A percentile compares a stretch with the other conserved stretches of the same genome.
Conservation (phyloP, 345 rosid genomes). For the Citrus reticulata region DNA sequence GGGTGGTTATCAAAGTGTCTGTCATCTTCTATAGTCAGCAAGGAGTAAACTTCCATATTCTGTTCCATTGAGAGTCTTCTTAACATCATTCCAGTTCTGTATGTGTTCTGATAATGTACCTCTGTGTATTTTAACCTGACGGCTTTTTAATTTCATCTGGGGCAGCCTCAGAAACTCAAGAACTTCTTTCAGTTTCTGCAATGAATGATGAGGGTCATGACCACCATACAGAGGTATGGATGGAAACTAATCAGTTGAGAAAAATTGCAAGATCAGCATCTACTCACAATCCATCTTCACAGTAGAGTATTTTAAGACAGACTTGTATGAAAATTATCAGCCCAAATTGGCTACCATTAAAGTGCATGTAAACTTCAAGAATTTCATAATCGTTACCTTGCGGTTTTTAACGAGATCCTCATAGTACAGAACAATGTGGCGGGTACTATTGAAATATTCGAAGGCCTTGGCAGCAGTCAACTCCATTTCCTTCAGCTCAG, state of each 20-base stretch:
- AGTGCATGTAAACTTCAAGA: background rate
- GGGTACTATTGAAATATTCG: conserved; percentile 62
- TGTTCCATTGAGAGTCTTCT: conserved; percentile 63
- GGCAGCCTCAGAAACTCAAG: conserved; percentile 75
- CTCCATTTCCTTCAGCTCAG: conserved; percentile 63
- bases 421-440: conserved; percentile 70
- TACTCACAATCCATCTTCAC: background rate
- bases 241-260: background rate
- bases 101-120: conserved; percentile 68
- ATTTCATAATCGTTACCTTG: conserved; percentile 37
- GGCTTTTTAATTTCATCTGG: conserved; percentile 53
- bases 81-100: conserved; percentile 81
- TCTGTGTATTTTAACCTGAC: conserved; percentile 88
- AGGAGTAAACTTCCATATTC: conserved; percentile 51
- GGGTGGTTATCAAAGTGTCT: conserved; percentile 16
- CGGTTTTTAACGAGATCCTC: conserved; percentile 71
- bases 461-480: conserved; percentile 50
- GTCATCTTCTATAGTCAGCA: conserved; percentile 48
- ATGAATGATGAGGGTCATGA: background rate
- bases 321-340: background rate
- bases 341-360: background rate
- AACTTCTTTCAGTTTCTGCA: conserved; percentile 75
- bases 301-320: background rate
- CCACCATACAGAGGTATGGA: background rate
- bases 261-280: background rate